Percentiles rank a stretch among this genome's conserved stretches.
phyloP scores from a whole-genome alignment of 768 basidiomycete species.

The Lactarius trivialis region DNA sequence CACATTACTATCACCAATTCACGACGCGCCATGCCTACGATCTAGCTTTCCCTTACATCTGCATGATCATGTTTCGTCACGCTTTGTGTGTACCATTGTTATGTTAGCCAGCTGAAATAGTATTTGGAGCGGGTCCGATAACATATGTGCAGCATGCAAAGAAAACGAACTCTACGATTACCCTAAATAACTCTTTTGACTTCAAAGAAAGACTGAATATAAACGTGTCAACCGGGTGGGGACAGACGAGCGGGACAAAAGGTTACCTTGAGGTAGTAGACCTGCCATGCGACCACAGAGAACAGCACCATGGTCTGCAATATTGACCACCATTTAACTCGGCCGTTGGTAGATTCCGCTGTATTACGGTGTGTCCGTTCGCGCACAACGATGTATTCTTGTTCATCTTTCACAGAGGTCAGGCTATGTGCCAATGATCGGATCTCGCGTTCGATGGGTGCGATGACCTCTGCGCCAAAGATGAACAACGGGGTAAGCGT shows the following conservation, averaged over 20 bases:
- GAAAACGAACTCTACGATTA: neutral
- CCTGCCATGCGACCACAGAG: constrained; percentile 91
- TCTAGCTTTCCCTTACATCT: constrained; percentile 14
- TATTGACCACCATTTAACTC: constrained; percentile 99
- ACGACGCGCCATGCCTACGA: constrained; percentile 8
- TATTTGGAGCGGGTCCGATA: neutral
- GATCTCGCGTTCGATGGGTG: constrained; percentile 95
- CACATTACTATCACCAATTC: constrained; percentile 12
- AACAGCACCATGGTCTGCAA: constrained; percentile 83
- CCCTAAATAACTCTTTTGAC: constrained; percentile 80
- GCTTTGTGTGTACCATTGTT: constrained; percentile 20
- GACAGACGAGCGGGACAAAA: constrained; percentile 6
- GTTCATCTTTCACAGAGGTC: constrained; percentile 92
- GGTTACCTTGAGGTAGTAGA: constrained; percentile 89
- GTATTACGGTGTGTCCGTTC: constrained; percentile 93
- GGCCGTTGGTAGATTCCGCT: constrained; percentile 84
- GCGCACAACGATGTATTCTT: constrained; percentile 95
- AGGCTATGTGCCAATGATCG: constrained; percentile 75
- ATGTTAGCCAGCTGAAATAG: constrained; percentile 1
- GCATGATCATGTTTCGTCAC: constrained; percentile 3
- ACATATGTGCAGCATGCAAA: constrained; percentile 6
- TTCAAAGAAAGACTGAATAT: constrained; percentile 74
- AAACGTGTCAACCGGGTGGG: constrained; percentile 13
- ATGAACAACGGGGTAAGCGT: neutral
- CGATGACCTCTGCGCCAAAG: constrained; percentile 62